These are phyloP conservation scores for Boletus reticulatus DNA, from an alignment of 768 basidiomycete genomes.

Conservation along the genomic window DNA sequence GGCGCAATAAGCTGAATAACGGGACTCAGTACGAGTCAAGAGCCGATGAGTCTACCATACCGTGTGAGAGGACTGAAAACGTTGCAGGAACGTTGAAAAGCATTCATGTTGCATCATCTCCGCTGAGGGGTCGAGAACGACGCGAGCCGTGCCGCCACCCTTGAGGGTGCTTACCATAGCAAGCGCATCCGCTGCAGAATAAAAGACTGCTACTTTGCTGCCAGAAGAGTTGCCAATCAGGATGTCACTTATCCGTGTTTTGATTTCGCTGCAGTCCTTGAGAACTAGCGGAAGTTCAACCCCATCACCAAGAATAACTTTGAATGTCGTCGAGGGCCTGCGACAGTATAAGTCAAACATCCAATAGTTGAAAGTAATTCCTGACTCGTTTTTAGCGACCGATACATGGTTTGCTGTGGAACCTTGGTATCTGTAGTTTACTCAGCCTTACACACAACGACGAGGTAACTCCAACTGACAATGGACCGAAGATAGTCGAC, in stretches of 20 bases:
- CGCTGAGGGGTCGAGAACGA: slow-evolving; percentile 39
- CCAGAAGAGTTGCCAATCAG: slow-evolving; percentile 35
- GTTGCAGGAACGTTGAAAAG: slow-evolving; percentile 48
- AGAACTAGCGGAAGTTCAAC: slow-evolving; percentile 51
- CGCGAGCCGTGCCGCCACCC: slow-evolving; percentile 48
- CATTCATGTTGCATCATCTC: slow-evolving; percentile 42
- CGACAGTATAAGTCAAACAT: neutral
- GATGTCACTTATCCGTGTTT: slow-evolving; percentile 36
- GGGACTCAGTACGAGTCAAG: neutral
- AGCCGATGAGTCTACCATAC: slow-evolving; percentile 34
- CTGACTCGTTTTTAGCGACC: slow-evolving; percentile 19
- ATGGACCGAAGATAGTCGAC: slow-evolving; percentile 66
- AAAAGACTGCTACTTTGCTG: slow-evolving; percentile 61
- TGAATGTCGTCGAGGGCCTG: slow-evolving; percentile 36
- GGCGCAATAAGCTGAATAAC: slow-evolving; percentile 53
- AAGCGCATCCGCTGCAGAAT: slow-evolving; percentile 44
- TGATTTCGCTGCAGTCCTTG: slow-evolving; percentile 36
- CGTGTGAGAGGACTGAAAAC: slow-evolving; percentile 51
- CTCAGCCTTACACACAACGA: slow-evolving; percentile 2
- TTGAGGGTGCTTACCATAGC: slow-evolving; percentile 54
- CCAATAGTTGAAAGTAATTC: neutral
- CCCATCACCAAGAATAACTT: slow-evolving; percentile 48
- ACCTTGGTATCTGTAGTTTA: slow-evolving; percentile 25
- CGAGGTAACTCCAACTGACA: slow-evolving; percentile 41
- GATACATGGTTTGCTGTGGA: neutral